These are phyloP conservation scores for Coelastrella sp. DNA, from an alignment of 139 green algal species.

Conservation along the genomic window DNA sequence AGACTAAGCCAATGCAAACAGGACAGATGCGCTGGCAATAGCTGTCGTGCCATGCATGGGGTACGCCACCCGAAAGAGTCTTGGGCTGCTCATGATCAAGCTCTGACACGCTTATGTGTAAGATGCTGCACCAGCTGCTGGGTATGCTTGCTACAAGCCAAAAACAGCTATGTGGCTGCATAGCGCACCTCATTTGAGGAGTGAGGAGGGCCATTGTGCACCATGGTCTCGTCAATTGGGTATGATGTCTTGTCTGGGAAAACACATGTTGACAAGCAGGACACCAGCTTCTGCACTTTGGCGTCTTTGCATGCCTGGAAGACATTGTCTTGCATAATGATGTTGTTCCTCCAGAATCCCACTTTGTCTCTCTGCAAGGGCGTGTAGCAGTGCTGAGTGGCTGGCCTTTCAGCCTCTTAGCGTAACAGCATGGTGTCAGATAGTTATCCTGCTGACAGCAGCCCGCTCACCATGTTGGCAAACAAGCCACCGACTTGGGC, in stretches of 20 bases:
- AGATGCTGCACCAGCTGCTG: too few relatives aligned
- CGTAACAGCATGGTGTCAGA: not conserved
- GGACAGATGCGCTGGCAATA: too few relatives aligned
- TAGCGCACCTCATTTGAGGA: slow-evolving; percentile 55
- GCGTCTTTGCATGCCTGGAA: slow-evolving; percentile 60
- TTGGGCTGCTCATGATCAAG: too few relatives aligned
- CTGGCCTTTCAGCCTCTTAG: too few relatives aligned
- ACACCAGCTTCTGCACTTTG: slow-evolving; percentile 68
- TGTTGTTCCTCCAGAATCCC: slow-evolving; percentile 67
- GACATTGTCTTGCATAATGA: slow-evolving; percentile 74
- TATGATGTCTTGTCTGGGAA: slow-evolving; percentile 74
- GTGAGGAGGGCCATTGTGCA: slow-evolving; percentile 71
- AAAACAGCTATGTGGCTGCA: not conserved
- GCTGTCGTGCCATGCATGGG: too few relatives aligned
- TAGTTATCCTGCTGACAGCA: not conserved
- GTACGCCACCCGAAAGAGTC: too few relatives aligned
- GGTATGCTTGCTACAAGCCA: not conserved
- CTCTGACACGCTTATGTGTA: too few relatives aligned
- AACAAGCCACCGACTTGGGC: slow-evolving; percentile 69
- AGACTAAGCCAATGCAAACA: too few relatives aligned
- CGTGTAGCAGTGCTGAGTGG: not conserved
- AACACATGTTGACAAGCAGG: slow-evolving; percentile 73
- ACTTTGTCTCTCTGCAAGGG: slow-evolving; percentile 50
- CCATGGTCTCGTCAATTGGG: slow-evolving; percentile 74
- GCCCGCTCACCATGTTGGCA: slow-evolving; percentile 64